A percentile compares a stretch with the other conserved stretches of the same genome.
phyloP scores from a whole-genome alignment of 2,329 filamentous ascomycete species.

The Ophiostoma montium region DNA sequence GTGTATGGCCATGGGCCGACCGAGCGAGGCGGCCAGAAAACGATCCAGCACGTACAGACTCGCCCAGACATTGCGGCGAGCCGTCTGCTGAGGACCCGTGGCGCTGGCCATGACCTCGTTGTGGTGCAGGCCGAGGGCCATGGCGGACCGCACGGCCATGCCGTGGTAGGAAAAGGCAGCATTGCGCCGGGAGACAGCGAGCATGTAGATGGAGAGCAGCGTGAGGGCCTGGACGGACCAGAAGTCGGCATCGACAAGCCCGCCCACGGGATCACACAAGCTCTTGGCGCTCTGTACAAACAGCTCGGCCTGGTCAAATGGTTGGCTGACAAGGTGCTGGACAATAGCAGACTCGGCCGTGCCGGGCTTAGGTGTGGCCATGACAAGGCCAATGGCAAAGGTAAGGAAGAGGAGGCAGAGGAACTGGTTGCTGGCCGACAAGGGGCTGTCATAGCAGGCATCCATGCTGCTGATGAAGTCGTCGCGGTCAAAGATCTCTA shows the following conservation, averaged over 20 bases:
- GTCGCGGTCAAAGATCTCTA: constrained; percentile 43
- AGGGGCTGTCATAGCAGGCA: constrained; percentile 39
- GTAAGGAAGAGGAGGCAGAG: constrained; percentile 48
- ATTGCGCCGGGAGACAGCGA: constrained; percentile 47
- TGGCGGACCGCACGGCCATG: constrained; percentile 49
- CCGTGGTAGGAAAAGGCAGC: constrained; percentile 48
- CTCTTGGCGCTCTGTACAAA: constrained; percentile 47
- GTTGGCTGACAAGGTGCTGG: constrained; percentile 32
- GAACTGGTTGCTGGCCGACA: constrained; percentile 33
- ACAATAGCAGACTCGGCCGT: constrained; percentile 36
- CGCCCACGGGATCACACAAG: constrained; percentile 29
- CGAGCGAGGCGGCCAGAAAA: constrained; percentile 47
- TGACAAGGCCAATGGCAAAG: constrained; percentile 46
- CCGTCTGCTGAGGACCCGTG: constrained; percentile 13
- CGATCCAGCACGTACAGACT: constrained; percentile 51
- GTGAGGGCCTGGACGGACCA: constrained; percentile 51
- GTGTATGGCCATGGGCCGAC: constrained; percentile 45
- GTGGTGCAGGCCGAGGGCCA: constrained; percentile 47
- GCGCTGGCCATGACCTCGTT: constrained; percentile 45
- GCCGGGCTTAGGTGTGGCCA: constrained; percentile 37
- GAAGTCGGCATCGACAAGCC: constrained; percentile 48
- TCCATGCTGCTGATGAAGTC: constrained; percentile 35
- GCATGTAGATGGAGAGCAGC: constrained; percentile 50
- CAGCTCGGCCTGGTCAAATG: constrained; percentile 41
- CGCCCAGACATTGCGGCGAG: constrained; percentile 47